phyloP scores from a whole-genome alignment of 495 filamentous ascomycete species.

The Aspergillus carlsbadensis region DNA sequence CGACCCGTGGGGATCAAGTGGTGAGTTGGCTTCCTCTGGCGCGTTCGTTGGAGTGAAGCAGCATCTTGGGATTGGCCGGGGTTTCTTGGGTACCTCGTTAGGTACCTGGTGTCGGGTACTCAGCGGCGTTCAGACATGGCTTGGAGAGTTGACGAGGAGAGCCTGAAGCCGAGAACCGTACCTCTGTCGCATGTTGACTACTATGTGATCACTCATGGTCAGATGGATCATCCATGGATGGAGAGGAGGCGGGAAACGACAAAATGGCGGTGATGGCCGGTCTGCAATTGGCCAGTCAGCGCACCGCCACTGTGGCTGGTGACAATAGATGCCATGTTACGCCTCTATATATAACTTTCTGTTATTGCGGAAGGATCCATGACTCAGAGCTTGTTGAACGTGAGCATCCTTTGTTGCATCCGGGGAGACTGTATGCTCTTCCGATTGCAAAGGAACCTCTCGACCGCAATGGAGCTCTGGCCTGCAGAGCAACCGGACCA shows the following conservation, averaged over 20 bases:
- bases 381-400: background rate
- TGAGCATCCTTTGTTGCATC: background rate
- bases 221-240: background rate
- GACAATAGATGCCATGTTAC: conserved; percentile 14
- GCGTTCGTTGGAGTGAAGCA: conserved; percentile 15
- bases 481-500: background rate
- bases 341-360: background rate
- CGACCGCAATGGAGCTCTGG: background rate
- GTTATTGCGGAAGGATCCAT: background rate
- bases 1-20: conserved; percentile 27
- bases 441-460: background rate
- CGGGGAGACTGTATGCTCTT: background rate
- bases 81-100: conserved; percentile 5
- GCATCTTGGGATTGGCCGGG: conserved; percentile 13
- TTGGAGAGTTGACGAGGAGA: background rate
- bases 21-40: conserved; percentile 24
- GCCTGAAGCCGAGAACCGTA: background rate
- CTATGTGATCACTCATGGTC: background rate
- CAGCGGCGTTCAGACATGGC: background rate
- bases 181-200: background rate
- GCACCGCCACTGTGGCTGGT: conserved; percentile 42
- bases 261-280: conserved; percentile 38
- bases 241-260: background rate
- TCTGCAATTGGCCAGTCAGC: conserved; percentile 27
- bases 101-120: conserved; percentile 7